These are phyloP conservation scores for Thamnidium elegans DNA, from an alignment of 192 early-diverging fungal genomes.

Conservation along the genomic window DNA sequence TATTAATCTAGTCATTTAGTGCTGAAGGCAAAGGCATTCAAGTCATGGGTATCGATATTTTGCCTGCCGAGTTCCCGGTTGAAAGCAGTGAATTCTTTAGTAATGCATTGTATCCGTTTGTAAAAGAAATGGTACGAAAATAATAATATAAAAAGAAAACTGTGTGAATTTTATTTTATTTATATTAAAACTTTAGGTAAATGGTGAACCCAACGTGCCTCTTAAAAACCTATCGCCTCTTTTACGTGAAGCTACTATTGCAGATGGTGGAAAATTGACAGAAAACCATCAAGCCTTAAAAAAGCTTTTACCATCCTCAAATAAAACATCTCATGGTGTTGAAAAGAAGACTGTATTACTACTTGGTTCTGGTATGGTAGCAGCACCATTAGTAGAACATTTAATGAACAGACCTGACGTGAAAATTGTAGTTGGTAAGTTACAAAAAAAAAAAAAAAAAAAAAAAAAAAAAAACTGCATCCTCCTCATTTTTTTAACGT, in stretches of 20 bases:
- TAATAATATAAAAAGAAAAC: not conserved
- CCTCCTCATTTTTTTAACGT: slow-evolving; percentile 1
- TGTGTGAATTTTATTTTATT: not conserved
- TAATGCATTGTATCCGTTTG: slow-evolving; percentile 74
- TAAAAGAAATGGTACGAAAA: slow-evolving; percentile 74
- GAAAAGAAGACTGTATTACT: slow-evolving; percentile 40
- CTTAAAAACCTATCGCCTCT: not conserved
- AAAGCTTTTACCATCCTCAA: slow-evolving; percentile 32
- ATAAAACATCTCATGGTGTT: not conserved
- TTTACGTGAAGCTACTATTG: slow-evolving; percentile 64
- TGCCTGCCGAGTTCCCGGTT: slow-evolving; percentile 93
- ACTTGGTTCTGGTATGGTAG: slow-evolving; percentile 81
- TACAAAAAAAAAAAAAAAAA: not conserved
- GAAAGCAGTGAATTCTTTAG: slow-evolving; percentile 94
- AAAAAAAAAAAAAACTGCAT: not conserved
- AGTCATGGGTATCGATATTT: slow-evolving; percentile 96
- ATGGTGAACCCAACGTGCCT: not conserved
- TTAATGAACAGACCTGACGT: slow-evolving; percentile 56
- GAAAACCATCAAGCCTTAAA: slow-evolving; percentile 53
- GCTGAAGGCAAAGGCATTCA: slow-evolving; percentile 83
- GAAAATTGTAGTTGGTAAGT: slow-evolving; percentile 66
- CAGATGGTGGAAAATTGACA: slow-evolving; percentile 64
- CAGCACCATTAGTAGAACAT: slow-evolving; percentile 89
- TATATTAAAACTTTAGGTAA: not conserved
- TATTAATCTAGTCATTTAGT: slow-evolving; percentile 26